Evolutionary conservation across 352 stramenopile species (phyloP).

Genomic region (Pythium chondricola): DNA sequence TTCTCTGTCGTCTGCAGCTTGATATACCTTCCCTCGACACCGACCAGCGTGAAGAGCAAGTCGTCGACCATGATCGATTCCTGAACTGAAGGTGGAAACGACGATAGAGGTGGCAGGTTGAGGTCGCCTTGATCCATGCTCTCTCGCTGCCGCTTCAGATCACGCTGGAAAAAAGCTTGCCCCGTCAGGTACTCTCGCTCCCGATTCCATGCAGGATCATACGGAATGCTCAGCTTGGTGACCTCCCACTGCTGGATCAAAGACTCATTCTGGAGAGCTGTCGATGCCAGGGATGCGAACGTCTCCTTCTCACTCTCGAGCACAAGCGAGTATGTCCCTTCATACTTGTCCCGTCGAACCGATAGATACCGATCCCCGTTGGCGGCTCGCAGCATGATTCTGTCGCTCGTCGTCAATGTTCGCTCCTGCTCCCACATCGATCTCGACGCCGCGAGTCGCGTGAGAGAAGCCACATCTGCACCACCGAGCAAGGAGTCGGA

Average conservation of each 20-base stretch:
- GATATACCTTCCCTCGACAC: conserved; percentile 80
- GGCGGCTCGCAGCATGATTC: conserved; percentile 67
- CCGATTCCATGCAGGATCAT: conserved; percentile 81
- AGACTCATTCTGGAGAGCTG: conserved; percentile 25
- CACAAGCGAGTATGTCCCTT: conserved; percentile 22
- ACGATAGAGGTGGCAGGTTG: conserved; percentile 60
- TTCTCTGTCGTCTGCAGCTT: conserved; percentile 53
- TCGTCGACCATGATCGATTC: conserved; percentile 82
- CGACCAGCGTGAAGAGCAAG: conserved; percentile 73
- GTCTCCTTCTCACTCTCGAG: conserved; percentile 43
- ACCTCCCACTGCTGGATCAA: conserved; percentile 71
- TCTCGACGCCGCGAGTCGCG: background rate
- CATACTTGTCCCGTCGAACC: conserved; percentile 25
- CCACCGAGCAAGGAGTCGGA: conserved; percentile 11
- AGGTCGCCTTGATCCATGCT: conserved; percentile 27
- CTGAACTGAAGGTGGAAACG: conserved; percentile 67
- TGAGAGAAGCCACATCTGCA: background rate
- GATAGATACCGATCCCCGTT: conserved; percentile 54
- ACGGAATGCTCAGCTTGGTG: conserved; percentile 84
- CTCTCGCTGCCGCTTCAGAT: conserved; percentile 34
- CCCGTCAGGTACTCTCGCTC: conserved; percentile 76
- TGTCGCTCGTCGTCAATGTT: conserved; percentile 56
- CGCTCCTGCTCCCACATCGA: conserved; percentile 58
- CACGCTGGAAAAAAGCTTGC: conserved; percentile 45
- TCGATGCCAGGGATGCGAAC: background rate